Evolutionary conservation across 177 flowering plant species (phyloP).

Genomic region (Vitis hybrid): DNA sequence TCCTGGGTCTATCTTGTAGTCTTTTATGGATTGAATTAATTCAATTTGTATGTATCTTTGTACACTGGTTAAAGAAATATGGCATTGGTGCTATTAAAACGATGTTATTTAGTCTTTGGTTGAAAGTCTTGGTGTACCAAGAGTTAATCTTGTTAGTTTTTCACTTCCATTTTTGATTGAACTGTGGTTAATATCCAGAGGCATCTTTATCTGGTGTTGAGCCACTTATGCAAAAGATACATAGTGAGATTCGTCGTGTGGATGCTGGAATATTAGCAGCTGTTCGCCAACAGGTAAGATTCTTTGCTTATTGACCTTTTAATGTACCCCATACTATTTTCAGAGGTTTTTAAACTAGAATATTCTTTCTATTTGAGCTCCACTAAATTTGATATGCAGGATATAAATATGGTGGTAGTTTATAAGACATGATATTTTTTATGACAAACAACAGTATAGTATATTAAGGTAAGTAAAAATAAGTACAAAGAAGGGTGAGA

Average conservation of each 20-base stretch:
- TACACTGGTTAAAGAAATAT: no score
- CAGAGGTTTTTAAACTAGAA: background rate
- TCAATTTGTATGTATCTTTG: no score
- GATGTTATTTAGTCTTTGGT: background rate
- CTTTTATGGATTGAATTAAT: no score
- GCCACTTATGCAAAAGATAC: conserved; percentile 98
- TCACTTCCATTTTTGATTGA: conserved; percentile 5
- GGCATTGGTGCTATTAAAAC: no score
- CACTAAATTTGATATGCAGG: no score
- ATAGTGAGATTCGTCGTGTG: conserved; percentile 78
- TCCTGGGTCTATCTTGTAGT: no score
- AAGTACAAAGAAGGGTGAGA: no score
- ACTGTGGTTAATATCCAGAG: conserved; percentile 45
- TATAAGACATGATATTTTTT: no score
- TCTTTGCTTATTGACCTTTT: conserved; percentile 7
- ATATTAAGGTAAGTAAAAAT: no score
- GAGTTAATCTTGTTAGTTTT: background rate
- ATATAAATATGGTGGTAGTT: no score
- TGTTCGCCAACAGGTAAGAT: conserved; percentile 90
- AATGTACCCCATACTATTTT: background rate
- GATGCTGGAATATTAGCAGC: conserved; percentile 92
- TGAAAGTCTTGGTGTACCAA: background rate
- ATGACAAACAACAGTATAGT: no score
- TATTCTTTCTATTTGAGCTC: no score
- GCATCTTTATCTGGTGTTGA: conserved; percentile 97